These are phyloP conservation scores for Myriosclerotinia duriaeana DNA, from an alignment of 2,329 filamentous ascomycete genomes.

Conservation along the genomic window DNA sequence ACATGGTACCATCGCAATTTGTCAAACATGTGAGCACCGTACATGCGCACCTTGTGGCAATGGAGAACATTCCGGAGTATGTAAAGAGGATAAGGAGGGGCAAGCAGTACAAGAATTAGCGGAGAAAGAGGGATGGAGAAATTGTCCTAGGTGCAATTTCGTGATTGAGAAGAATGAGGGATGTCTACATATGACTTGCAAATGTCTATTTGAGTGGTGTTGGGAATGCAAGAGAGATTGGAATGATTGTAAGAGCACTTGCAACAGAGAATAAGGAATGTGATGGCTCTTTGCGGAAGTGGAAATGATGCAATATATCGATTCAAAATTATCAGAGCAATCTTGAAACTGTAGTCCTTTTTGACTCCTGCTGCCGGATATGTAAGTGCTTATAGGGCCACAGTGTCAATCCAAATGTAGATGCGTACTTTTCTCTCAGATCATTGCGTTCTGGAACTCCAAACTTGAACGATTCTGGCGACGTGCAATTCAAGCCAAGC, in stretches of 20 bases:
- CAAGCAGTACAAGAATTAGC: slow-evolving; percentile 32
- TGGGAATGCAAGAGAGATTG: slow-evolving; percentile 35
- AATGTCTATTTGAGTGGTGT: slow-evolving; percentile 37
- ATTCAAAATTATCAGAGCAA: background rate
- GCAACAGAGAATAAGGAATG: slow-evolving; percentile 19
- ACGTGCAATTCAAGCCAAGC: background rate
- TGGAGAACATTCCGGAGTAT: slow-evolving; percentile 35
- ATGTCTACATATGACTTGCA: slow-evolving; percentile 40
- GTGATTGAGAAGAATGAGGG: slow-evolving; percentile 37
- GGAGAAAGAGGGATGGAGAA: slow-evolving; percentile 35
- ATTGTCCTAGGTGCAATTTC: slow-evolving; percentile 34
- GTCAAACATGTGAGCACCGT: slow-evolving; percentile 27
- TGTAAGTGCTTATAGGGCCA: background rate
- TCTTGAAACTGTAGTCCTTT: background rate
- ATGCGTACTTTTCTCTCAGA: background rate
- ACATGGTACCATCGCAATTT: slow-evolving; percentile 32
- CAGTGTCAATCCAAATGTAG: background rate
- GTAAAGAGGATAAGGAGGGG: slow-evolving; percentile 35
- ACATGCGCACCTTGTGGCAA: slow-evolving; percentile 35
- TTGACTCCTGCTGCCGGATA: background rate
- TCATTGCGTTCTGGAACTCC: background rate
- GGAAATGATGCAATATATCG: too few species aligned
- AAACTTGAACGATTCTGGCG: background rate
- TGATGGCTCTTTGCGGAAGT: background rate
- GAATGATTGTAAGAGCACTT: slow-evolving; percentile 29